Percentiles rank a stretch among this genome's conserved stretches.
These are phyloP conservation scores for Leccinum subgranulosum DNA, from an alignment of 768 basidiomycete species.

Conservation along the genomic window DNA sequence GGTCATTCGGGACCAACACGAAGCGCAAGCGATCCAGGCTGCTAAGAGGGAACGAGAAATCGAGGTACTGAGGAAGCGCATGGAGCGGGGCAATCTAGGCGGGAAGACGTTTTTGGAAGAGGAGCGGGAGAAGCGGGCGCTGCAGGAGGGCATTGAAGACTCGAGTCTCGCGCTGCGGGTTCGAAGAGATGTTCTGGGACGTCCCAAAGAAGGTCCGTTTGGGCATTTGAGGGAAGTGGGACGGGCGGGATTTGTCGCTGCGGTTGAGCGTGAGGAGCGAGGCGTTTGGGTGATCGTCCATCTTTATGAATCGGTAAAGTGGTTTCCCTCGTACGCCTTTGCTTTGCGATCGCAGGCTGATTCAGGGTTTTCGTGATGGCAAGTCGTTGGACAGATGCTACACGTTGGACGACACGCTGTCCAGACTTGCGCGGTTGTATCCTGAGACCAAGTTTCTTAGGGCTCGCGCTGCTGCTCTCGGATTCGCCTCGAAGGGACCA, in stretches of 20 bases:
- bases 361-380: not conserved
- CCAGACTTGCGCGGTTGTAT: constrained; percentile 64
- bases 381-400: constrained; percentile 79
- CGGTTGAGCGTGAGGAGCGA: constrained; percentile 68
- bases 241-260: constrained; percentile 63
- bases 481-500: constrained; percentile 51
- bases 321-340: not conserved
- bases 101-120: constrained; percentile 79
- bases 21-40: constrained; percentile 57
- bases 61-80: constrained; percentile 47
- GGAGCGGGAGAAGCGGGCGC: constrained; percentile 51
- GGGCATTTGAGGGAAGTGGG: constrained; percentile 84
- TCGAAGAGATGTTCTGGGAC: constrained; percentile 44
- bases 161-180: constrained; percentile 9
- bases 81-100: constrained; percentile 65
- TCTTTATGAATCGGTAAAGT: constrained; percentile 73
- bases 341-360: not conserved
- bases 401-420: constrained; percentile 61
- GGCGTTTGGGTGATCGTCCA: constrained; percentile 83
- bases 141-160: constrained; percentile 29
- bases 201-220: constrained; percentile 53
- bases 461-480: constrained; percentile 70
- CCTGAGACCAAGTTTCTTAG: constrained; percentile 80
- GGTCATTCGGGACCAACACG: constrained; percentile 77
- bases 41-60: constrained; percentile 51